A percentile compares a stretch with the other conserved stretches of the same genome.
Evolutionary conservation across 371 early-diverging fungal genomes (phyloP).

Genomic region (Lichtheimia corymbifera): DNA sequence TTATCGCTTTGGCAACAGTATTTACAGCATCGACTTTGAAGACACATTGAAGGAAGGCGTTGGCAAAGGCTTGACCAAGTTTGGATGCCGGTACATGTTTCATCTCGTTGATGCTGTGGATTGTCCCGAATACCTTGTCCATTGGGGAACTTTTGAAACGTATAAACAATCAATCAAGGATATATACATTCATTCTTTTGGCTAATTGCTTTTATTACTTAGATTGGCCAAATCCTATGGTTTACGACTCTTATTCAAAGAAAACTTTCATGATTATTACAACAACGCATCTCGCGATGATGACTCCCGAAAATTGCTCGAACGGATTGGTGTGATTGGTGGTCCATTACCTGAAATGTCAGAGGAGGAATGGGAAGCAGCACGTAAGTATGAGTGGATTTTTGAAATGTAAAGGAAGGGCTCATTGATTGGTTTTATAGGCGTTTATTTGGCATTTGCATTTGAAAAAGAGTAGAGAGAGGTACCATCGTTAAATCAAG

Average conservation of each 20-base stretch:
- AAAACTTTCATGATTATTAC: constrained; percentile 85
- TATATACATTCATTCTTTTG: no score
- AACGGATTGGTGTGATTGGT: constrained; percentile 85
- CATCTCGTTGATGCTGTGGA: constrained; percentile 96
- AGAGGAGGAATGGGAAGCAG: constrained; percentile 93
- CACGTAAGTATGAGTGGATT: constrained; percentile 51
- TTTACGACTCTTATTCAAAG: constrained; percentile 66
- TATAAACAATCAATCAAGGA: constrained; percentile 29
- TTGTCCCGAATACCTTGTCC: constrained; percentile 97
- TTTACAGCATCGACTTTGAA: constrained; percentile 85
- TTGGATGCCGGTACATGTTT: constrained; percentile 93
- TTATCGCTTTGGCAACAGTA: constrained; percentile 79
- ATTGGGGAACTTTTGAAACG: constrained; percentile 78
- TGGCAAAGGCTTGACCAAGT: constrained; percentile 52
- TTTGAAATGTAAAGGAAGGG: background rate
- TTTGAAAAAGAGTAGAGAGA: constrained; percentile 47
- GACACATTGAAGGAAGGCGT: constrained; percentile 29
- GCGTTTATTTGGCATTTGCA: constrained; percentile 61
- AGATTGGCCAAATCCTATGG: constrained; percentile 88
- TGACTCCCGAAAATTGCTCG: constrained; percentile 59
- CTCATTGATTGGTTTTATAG: constrained; percentile 20
- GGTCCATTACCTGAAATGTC: constrained; percentile 62
- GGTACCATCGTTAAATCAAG: background rate
- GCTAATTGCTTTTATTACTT: constrained; percentile 10
- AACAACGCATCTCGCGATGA: constrained; percentile 53